A percentile compares a stretch with the other conserved stretches of the same genome.
These are phyloP conservation scores for Aphanomyces cochlioides DNA, from an alignment of 352 stramenopile genomes.

Conservation along the genomic window DNA sequence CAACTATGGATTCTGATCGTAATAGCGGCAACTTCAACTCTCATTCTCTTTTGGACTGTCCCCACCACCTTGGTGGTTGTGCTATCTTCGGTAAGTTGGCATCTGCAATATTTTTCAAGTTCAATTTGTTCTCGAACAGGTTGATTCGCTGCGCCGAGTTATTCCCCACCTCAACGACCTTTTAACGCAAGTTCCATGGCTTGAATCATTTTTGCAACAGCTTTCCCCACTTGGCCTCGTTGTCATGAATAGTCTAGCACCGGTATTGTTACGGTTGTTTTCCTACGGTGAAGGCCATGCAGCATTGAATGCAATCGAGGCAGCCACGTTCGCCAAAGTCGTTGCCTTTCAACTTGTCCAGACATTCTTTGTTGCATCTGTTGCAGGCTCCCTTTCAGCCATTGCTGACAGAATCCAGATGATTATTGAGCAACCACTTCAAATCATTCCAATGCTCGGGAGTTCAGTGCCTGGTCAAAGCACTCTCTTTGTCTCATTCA, in stretches of 20 bases:
- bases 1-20: slow-evolving; percentile 59
- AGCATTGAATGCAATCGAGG: slow-evolving; percentile 61
- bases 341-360: slow-evolving; percentile 72
- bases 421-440: slow-evolving; percentile 31
- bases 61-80: slow-evolving; percentile 74
- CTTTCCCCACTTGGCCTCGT: slow-evolving; percentile 58
- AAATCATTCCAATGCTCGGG: slow-evolving; percentile 61
- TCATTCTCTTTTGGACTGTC: slow-evolving; percentile 77
- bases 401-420: slow-evolving; percentile 57
- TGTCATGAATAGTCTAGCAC: slow-evolving; percentile 63
- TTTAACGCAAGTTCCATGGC: slow-evolving; percentile 47
- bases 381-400: slow-evolving; percentile 57
- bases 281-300: slow-evolving; percentile 61
- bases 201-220: slow-evolving; percentile 57
- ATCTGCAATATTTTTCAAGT: not conserved
- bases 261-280: slow-evolving; percentile 62
- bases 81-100: slow-evolving; percentile 44
- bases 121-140: not conserved
- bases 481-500: slow-evolving; percentile 79
- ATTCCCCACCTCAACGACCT: slow-evolving; percentile 46
- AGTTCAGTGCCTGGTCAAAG: slow-evolving; percentile 68
- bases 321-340: slow-evolving; percentile 62
- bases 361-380: slow-evolving; percentile 76
- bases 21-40: slow-evolving; percentile 43
- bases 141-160: slow-evolving; percentile 53